Evolutionary conservation across 257 asterid species (phyloP).

Genomic region (Catharanthus roseus): DNA sequence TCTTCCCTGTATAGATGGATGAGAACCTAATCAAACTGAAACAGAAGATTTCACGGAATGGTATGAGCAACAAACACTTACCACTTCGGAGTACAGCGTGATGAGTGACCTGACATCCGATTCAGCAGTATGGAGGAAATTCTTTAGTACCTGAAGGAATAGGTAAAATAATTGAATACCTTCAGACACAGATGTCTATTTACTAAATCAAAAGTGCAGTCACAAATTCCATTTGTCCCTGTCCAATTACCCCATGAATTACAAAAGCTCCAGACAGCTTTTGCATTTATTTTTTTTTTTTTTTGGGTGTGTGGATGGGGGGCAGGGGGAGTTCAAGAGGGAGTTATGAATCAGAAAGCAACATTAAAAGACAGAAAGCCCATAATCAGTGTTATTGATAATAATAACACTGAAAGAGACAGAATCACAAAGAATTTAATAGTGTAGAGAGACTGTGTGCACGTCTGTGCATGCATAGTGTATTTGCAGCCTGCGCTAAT

Average conservation of each 20-base stretch:
- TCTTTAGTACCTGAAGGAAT: conserved; percentile 64
- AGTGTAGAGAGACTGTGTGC: too few species aligned
- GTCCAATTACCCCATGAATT: neutral
- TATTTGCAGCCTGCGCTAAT: neutral
- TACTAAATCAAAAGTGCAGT: neutral
- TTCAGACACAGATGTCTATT: neutral
- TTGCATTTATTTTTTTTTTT: neutral
- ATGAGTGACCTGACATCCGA: conserved; percentile 94
- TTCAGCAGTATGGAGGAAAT: conserved; percentile 80
- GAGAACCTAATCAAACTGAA: conserved; percentile 6
- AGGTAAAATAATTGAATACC: conserved; percentile 21
- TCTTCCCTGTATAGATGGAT: conserved; percentile 66
- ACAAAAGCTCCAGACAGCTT: neutral
- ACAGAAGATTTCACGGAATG: neutral
- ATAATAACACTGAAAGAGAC: neutral
- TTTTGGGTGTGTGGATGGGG: too few species aligned
- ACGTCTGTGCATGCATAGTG: too few species aligned
- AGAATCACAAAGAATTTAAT: too few species aligned
- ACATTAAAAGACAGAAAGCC: neutral
- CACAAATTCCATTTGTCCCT: too few species aligned
- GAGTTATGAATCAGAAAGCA: neutral
- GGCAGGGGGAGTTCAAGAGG: neutral
- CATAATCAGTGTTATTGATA: neutral
- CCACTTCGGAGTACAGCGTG: conserved; percentile 91
- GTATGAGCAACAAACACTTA: conserved; percentile 30